Evolutionary conservation across 2,329 filamentous ascomycete species (phyloP).

Genomic region (Cladophialophora bantiana): DNA sequence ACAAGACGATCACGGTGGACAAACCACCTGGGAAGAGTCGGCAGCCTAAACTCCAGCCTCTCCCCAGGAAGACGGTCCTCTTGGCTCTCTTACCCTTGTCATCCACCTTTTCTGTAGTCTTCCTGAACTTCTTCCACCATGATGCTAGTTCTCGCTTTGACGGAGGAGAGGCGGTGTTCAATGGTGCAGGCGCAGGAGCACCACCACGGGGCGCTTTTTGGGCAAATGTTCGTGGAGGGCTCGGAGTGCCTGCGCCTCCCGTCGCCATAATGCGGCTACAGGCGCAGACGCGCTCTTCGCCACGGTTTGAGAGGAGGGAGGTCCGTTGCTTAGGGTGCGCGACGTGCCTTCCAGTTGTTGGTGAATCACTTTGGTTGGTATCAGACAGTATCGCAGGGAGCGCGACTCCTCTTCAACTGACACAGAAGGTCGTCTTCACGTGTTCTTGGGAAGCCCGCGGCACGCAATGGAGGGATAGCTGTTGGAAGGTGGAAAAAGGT

Average conservation of each 20-base stretch:
- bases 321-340: background rate
- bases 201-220: constrained; percentile 41
- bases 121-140: constrained; percentile 98
- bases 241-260: constrained; percentile 31
- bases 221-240: constrained; percentile 31
- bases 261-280: constrained; percentile 38
- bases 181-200: constrained; percentile 53
- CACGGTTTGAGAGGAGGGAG: constrained; percentile 7
- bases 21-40: background rate
- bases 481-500: background rate
- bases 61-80: background rate
- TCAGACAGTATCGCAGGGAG: background rate
- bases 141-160: constrained; percentile 88
- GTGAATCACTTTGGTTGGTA: constrained; percentile 5
- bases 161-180: constrained; percentile 71
- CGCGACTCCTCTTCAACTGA: constrained; percentile 4
- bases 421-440: background rate
- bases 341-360: constrained; percentile 14
- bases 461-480: background rate
- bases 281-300: constrained; percentile 30
- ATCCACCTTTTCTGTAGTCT: constrained; percentile 68
- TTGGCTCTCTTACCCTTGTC: constrained; percentile 62
- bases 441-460: background rate
- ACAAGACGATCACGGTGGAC: background rate
- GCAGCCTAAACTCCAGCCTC: background rate